Base-by-base conservation (phyloP, 2,329 filamentous ascomycete genomes). In the Alternaria dauci region DNA sequence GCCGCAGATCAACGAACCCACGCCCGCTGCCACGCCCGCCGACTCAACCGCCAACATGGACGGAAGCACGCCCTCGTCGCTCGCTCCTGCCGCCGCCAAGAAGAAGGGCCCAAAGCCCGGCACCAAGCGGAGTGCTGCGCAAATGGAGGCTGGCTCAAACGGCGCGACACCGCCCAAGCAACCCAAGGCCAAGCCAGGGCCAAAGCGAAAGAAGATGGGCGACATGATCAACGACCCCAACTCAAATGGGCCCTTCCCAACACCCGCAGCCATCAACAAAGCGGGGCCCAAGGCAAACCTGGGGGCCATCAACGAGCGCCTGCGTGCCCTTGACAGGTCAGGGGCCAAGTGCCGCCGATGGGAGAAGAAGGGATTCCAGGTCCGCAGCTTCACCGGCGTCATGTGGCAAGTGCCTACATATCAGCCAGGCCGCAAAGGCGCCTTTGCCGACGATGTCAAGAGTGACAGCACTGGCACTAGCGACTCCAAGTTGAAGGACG, bases 231-330 rank as follows among this genome's bases (percentile, higher is more conserved):
- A 82, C 69, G 74, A 79, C 63, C 74, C 76, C 25, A 74, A 76
- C 66, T 70, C 62, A 56, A 79, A 79, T 57, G 71, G 68, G 14
- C 69, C 84, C 70, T 80, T 83, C 48, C 70, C 75, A 60, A 74
- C 77, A 62, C 71, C 74, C n/a, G 75, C 78, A 23, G 80, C 83
- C 44, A 83, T 85, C 52, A 92, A 94, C 80, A 96, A 96, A 79
- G 89, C 98, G 26, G 94, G 94, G 4, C 95, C 95, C 69, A 98
- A 97, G 80, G 94, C 94, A 52, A 98, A 97, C 78, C 92, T 94
- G 73, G 95, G 95, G 66, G 94, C 94, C 61, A 99, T 99, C 85
- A 99, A 99, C 76, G 95, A 95, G 55, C 92, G 93, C 53, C 89
- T 99, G 51, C 92, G 95, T 56, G 94, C 95, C 12, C 91, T 99